Conservation (phyloP, 805 yeast species). For the Yarrowia yakushimensis region DNA sequence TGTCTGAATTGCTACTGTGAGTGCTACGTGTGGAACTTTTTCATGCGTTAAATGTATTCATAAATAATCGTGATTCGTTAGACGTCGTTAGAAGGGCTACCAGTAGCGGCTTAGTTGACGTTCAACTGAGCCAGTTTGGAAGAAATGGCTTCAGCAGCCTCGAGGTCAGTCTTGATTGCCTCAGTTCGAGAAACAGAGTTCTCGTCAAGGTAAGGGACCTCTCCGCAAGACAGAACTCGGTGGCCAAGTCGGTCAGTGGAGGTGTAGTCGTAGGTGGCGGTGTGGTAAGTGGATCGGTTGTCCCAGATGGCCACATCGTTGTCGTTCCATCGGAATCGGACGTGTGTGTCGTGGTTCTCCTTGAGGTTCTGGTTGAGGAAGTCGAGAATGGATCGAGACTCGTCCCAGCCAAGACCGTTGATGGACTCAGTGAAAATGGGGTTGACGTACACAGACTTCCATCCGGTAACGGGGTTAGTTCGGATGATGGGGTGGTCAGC, state of each 20-base stretch:
- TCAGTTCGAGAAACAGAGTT: conserved; percentile 33
- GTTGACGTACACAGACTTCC: conserved; percentile 56
- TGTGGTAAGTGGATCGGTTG: conserved; percentile 53
- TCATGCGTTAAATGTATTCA: conserved; percentile 20
- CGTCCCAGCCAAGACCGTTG: conserved; percentile 69
- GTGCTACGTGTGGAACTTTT: not conserved
- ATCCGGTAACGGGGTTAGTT: conserved; percentile 63
- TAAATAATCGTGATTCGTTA: conserved; percentile 23
- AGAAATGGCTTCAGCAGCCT: conserved; percentile 10
- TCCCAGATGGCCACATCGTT: conserved; percentile 61
- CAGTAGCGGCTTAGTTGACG: conserved; percentile 7
- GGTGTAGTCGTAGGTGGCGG: conserved; percentile 48
- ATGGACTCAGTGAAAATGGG: conserved; percentile 61
- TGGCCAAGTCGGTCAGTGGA: conserved; percentile 33
- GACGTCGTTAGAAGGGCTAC: conserved; percentile 9
- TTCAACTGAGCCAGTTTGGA: conserved; percentile 18
- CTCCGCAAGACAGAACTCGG: conserved; percentile 56
- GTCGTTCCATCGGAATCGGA: conserved; percentile 50
- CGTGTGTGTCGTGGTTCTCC: conserved; percentile 44
- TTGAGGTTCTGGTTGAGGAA: conserved; percentile 46
- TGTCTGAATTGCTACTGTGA: not conserved
- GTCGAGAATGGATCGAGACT: conserved; percentile 57
- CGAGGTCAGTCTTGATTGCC: conserved; percentile 26
- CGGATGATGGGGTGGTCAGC: conserved; percentile 53
- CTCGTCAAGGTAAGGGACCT: conserved; percentile 50